These are phyloP conservation scores for Irpex sp. DNA, from an alignment of 1,284 basidiomycete genomes.

Conservation along the genomic window DNA sequence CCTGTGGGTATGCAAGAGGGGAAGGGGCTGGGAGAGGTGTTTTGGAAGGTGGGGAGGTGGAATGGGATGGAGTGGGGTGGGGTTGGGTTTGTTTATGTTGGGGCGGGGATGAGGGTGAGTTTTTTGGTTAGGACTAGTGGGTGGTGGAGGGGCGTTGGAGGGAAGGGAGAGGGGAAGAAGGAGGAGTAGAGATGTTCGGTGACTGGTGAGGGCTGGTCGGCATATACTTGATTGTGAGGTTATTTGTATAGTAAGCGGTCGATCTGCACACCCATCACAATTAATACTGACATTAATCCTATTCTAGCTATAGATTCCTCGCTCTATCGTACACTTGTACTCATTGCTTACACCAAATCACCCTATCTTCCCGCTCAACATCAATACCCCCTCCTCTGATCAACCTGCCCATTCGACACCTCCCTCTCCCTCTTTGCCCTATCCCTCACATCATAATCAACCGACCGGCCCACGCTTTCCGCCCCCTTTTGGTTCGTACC, in stretches of 20 bases:
- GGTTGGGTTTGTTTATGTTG: conserved; percentile 49
- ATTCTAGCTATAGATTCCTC: no score
- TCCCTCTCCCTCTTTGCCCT: background rate
- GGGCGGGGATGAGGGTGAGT: conserved; percentile 37
- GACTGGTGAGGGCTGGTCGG: no score
- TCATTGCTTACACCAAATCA: background rate
- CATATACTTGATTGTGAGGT: no score
- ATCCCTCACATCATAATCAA: background rate
- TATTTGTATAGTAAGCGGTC: no score
- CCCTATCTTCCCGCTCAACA: no score
- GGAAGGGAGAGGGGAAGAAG: conserved; percentile 22
- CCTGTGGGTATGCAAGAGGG: conserved; percentile 35
- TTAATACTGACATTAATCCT: no score
- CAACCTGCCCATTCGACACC: background rate
- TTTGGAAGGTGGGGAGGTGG: conserved; percentile 34
- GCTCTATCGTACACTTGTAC: no score
- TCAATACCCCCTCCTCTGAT: background rate
- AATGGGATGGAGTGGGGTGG: conserved; percentile 54
- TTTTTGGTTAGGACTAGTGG: conserved; percentile 26
- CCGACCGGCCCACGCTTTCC: background rate
- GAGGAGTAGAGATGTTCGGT: no score
- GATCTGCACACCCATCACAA: no score
- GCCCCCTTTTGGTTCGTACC: background rate
- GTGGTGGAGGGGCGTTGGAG: conserved; percentile 15
- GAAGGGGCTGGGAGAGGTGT: conserved; percentile 36